Evolutionary conservation across 116 monocot species (phyloP).

Genomic region (Thalassia testudinum): DNA sequence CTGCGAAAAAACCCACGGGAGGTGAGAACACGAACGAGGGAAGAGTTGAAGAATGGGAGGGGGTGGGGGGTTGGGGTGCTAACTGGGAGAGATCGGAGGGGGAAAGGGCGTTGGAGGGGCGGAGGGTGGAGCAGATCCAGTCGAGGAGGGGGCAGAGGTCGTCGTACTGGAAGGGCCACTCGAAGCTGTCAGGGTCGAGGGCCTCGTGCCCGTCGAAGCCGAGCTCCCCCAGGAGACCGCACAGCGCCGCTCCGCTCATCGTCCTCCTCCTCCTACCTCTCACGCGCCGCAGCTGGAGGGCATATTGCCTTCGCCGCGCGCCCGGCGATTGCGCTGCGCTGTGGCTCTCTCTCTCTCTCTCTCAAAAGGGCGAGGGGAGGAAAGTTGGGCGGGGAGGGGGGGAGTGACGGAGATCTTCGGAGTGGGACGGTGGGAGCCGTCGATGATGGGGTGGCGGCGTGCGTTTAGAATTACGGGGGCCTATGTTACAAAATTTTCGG

Average conservation of each 20-base stretch:
- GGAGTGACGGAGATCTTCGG: too few species aligned
- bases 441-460: too few species aligned
- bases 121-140: constrained; percentile 93
- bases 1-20: constrained; percentile 14
- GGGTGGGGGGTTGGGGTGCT: neutral
- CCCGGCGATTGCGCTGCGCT: too few species aligned
- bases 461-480: too few species aligned
- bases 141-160: constrained; percentile 73
- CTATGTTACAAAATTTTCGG: too few species aligned
- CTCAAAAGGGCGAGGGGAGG: too few species aligned
- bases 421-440: too few species aligned
- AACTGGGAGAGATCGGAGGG: constrained; percentile 69
- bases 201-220: constrained; percentile 41
- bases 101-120: constrained; percentile 83
- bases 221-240: constrained; percentile 46
- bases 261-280: neutral
- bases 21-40: neutral
- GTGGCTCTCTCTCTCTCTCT: too few species aligned
- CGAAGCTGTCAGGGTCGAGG: constrained; percentile 88
- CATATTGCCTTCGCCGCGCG: too few species aligned
- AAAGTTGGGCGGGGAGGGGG: too few species aligned
- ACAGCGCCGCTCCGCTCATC: constrained; percentile 73
- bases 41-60: neutral
- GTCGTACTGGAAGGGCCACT: constrained; percentile 99
- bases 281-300: too few species aligned